Evolutionary conservation across 2,329 filamentous ascomycete species (phyloP).

Genomic region (Cyclaneusma minus): DNA sequence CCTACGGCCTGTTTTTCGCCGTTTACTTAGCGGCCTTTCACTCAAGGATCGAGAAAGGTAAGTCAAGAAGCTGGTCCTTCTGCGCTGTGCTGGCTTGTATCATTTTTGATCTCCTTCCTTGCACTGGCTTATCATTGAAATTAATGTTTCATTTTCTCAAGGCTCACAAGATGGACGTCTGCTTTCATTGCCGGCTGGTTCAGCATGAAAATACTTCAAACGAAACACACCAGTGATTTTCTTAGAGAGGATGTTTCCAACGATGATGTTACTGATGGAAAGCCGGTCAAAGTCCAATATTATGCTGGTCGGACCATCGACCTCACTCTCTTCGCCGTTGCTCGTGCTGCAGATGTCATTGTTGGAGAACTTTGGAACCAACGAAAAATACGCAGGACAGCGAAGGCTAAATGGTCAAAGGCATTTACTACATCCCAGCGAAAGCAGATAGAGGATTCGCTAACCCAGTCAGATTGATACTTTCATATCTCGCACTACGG

Average conservation of each 20-base stretch:
- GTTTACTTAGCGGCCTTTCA: conserved; percentile 13
- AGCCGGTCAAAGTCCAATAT: conserved; percentile 15
- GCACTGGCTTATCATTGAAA: neutral
- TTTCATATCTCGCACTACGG: conserved; percentile 30
- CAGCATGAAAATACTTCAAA: conserved; percentile 40
- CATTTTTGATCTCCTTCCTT: conserved; percentile 1
- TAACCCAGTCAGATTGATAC: conserved; percentile 17
- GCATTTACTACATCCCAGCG: conserved; percentile 15
- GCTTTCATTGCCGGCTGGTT: conserved; percentile 42
- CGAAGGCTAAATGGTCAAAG: conserved; percentile 29
- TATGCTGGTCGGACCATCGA: conserved; percentile 62
- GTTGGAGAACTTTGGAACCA: conserved; percentile 49
- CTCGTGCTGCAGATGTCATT: conserved; percentile 57
- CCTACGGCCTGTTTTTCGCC: conserved; percentile 15
- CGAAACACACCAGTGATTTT: conserved; percentile 29
- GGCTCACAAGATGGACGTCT: conserved; percentile 39
- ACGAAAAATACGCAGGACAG: conserved; percentile 27
- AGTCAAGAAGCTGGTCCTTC: conserved; percentile 5
- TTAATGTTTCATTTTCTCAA: conserved; percentile 13
- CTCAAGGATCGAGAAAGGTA: conserved; percentile 18
- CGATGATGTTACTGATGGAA: conserved; percentile 12
- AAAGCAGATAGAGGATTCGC: conserved; percentile 1
- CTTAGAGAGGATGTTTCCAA: conserved; percentile 23
- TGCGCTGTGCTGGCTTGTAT: neutral
- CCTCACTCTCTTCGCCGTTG: conserved; percentile 63